phyloP scores from a whole-genome alignment of 345 rosid species.

The Arabidopsis arenosa region DNA sequence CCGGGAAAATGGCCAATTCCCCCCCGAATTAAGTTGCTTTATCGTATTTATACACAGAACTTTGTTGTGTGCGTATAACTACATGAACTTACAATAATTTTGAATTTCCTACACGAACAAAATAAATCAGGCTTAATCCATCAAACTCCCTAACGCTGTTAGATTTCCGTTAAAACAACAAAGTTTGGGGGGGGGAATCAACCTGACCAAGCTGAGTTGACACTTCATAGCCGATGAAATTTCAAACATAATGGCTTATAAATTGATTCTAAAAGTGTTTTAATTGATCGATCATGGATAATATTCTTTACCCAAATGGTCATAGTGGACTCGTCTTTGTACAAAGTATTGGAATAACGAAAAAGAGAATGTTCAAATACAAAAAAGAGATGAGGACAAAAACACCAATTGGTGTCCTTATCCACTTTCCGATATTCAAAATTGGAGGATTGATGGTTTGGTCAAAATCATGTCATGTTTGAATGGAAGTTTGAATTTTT shows the following conservation, averaged over 20 bases:
- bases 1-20: too few relatives aligned
- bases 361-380: slow-evolving; percentile 31
- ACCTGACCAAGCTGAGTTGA: not conserved
- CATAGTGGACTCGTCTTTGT: slow-evolving; percentile 30
- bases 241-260: slow-evolving; percentile 2
- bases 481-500: slow-evolving; percentile 36
- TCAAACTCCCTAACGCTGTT: too few relatives aligned
- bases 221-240: slow-evolving; percentile 8
- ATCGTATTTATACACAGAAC: too few relatives aligned
- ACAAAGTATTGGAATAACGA: slow-evolving; percentile 18
- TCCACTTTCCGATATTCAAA: slow-evolving; percentile 39
- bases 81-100: too few relatives aligned
- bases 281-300: not conserved
- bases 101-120: too few relatives aligned
- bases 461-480: slow-evolving; percentile 41
- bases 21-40: too few relatives aligned
- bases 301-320: slow-evolving; percentile 32
- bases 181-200: too few relatives aligned
- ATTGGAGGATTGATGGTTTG: slow-evolving; percentile 39
- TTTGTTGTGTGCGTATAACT: too few relatives aligned
- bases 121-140: too few relatives aligned
- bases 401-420: slow-evolving; percentile 17
- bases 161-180: too few relatives aligned
- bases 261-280: not conserved
- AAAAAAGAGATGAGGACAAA: slow-evolving; percentile 2